Conservation (phyloP, 2,329 filamentous ascomycete genomes). For the Phoma herbarum region DNA sequence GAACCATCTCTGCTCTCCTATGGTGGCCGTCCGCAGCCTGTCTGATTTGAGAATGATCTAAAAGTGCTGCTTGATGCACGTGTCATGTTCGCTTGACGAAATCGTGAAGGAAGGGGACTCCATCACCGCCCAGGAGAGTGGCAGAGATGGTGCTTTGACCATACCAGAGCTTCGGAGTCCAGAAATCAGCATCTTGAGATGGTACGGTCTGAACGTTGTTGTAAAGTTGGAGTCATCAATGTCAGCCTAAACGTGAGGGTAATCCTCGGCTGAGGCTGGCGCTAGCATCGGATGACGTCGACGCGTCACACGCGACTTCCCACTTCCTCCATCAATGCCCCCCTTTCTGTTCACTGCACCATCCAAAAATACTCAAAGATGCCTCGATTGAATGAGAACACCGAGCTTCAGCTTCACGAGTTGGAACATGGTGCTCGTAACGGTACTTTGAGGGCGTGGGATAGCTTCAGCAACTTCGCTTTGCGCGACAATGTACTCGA, state of each 20-base stretch:
- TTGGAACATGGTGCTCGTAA: constrained; percentile 56
- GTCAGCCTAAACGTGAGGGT: neutral
- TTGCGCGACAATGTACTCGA: constrained; percentile 78
- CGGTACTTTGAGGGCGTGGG: constrained; percentile 61
- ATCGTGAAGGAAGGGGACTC: neutral
- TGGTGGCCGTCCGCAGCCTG: neutral
- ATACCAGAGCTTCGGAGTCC: neutral
- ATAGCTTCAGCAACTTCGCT: constrained; percentile 76
- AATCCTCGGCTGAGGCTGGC: neutral
- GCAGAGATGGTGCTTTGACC: no score
- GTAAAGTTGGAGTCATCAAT: neutral
- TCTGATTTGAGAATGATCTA: neutral
- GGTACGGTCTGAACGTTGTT: neutral
- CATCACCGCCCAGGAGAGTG: no score
- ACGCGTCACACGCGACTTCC: constrained; percentile 7
- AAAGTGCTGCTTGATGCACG: neutral
- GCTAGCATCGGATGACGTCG: constrained; percentile 3
- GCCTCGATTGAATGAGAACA: constrained; percentile 44
- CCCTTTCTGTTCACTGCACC: no score
- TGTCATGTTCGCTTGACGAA: neutral
- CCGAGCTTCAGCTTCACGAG: constrained; percentile 57
- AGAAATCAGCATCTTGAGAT: neutral
- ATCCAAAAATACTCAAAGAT: constrained; percentile 19
- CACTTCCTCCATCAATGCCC: neutral
- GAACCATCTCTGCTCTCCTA: neutral